Evolutionary conservation across 2,329 filamentous ascomycete genomes (phyloP), one percentile per base, ranked within the genome.

Genomic region (Rhytidhysteron rufulum): DNA sequence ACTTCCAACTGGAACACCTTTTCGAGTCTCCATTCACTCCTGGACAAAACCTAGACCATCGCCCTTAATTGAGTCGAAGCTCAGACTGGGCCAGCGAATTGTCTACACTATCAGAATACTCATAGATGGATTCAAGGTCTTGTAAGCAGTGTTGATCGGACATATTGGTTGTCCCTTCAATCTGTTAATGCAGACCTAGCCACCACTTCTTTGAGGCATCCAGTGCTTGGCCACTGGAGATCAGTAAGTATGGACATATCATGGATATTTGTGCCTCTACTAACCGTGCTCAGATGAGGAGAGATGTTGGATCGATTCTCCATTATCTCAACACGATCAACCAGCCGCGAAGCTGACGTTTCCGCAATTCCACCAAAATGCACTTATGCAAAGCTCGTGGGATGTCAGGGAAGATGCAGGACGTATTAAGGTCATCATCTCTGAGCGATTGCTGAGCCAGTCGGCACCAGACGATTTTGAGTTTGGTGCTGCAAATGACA

Each of bases 391-490:
- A 53, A 78, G 70, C 41, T 77, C 81, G 46, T 93, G 87, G 86
- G 81, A 80, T 51, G 75, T 85, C 0, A 77, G 76, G 5, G 86
- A 91, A 43, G 72, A 83, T 21, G 63, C 84, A 16, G 87, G 88
- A 5, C 79, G 87, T 6, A 84, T 95, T 66, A 88, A 85, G 58
- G 64, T 94, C 19, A 63, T 89, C 39, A 77, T 95, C 42, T 82
- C 85, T 20, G 62, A 65, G 34, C 87, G 91, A 57, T 83, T 86
- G 0, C 81, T 88, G 42, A 48, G 53, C 29, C 58, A 51, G 29
- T 41, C 43, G 17, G 42, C 44, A 25, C 46, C 50, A 21, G 53
- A 54, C 5, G 50, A 53, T 6, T 18, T 51, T 2, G 49, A 56
- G 7, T 79, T 86, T 48, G 81, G 87, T 52, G 72, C 80, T 30